Base-by-base conservation (phyloP, 495 filamentous ascomycete genomes). In the Penicillium arizonense region DNA sequence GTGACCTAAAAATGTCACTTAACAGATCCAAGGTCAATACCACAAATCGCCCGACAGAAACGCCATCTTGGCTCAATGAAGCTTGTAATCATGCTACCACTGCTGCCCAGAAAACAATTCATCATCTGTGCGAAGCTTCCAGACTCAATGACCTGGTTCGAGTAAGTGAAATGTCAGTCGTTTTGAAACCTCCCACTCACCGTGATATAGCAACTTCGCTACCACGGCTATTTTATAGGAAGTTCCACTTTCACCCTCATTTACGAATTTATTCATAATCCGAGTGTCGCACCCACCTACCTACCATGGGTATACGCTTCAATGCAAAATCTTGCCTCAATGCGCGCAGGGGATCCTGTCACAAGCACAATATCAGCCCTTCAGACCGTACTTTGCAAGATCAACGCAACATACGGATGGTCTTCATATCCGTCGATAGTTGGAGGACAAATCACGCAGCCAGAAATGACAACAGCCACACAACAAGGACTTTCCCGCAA, bases 11-110 rank as follows among this genome's bases (percentile, higher is more conserved):
- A 44, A 9, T 55, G 13, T 39, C 59, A 18, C 50, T 55, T 1
- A 49, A 53, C 13, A 53, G 57, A 2, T 20, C 46, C 1, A 50
- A 23, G 16, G 47, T 16, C 6, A 23, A 24, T 16, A 23, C 33
- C 2, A 32, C 47, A 1, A 69, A 68, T 52, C 65, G 55, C 4
- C 55, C 64, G 1, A 61, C 53, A 4, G 67, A 75, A 36, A 68
- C 67, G 1, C 74, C 74, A 2, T 40, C 63, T 12, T 77, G 74
- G 74, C 53, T 77, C 3, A 71, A 75, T 14, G 71, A 77, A 48
- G 74, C 74, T n/a, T 77, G 74, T 33, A 67, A 65, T n/a, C 54
- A 67, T 23, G 63, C 66, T 6, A 55, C 73, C 5, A 64, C 63
- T 9, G 65, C 69, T 1, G 72, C 74, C 3, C 63, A 66, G 23